These are phyloP conservation scores for Hymenoscyphus infarciens DNA, from an alignment of 2,329 filamentous ascomycete species.

Conservation along the genomic window DNA sequence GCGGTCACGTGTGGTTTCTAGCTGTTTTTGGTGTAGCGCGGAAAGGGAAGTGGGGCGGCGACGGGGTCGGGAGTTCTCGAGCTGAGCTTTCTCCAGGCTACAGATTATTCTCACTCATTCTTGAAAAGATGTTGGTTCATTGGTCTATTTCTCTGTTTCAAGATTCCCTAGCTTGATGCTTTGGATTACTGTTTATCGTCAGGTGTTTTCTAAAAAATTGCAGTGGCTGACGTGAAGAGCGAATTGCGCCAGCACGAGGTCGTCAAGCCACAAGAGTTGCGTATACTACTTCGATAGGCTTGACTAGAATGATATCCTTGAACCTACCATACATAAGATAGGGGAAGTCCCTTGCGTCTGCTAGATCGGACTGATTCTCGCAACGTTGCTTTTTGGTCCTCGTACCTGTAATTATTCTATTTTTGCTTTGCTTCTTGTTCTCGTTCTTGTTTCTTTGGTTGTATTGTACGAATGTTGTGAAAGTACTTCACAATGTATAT, in stretches of 20 bases:
- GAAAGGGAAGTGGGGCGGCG: too few species aligned
- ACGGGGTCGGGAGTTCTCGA: neutral
- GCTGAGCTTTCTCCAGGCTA: neutral
- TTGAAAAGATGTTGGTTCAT: neutral
- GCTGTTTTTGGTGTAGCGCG: too few species aligned
- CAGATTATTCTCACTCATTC: slow-evolving; percentile 2
- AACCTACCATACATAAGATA: neutral
- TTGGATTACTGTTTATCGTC: neutral
- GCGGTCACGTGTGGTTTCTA: neutral
- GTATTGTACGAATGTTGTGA: neutral
- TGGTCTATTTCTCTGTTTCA: neutral
- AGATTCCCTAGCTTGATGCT: neutral
- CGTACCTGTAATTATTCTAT: neutral
- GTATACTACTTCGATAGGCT: neutral
- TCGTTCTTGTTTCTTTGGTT: neutral
- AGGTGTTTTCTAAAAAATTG: neutral
- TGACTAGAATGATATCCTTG: neutral
- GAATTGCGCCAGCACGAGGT: neutral
- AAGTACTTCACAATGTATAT: neutral
- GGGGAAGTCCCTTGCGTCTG: neutral
- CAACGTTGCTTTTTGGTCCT: neutral
- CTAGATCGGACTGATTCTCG: neutral
- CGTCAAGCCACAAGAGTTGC: neutral
- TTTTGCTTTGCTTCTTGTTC: neutral
- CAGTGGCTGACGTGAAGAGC: neutral